A percentile compares a stretch with the other conserved stretches of the same genome.
Conservation (phyloP, 2,329 filamentous ascomycete genomes). For the Orbilia javanica region DNA sequence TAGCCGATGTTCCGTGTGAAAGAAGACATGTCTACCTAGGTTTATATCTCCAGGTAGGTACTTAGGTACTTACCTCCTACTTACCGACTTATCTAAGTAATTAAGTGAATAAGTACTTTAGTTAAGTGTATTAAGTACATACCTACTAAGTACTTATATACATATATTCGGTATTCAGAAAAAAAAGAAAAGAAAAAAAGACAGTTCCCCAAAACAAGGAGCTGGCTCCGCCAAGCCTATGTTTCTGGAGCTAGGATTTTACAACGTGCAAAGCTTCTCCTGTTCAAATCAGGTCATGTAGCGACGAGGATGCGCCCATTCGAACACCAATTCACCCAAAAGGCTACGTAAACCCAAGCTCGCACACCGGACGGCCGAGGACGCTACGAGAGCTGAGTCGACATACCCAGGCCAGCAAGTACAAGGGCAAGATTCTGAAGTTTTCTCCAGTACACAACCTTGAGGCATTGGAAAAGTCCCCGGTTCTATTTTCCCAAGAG, state of each 20-base stretch:
- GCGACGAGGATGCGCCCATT: conserved; percentile 13
- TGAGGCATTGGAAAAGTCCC: too few relatives aligned
- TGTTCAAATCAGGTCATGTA: conserved; percentile 24
- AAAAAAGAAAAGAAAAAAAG: too few relatives aligned
- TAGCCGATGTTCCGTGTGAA: too few relatives aligned
- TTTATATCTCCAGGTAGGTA: too few relatives aligned
- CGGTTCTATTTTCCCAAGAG: conserved; percentile 11
- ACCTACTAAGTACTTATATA: too few relatives aligned
- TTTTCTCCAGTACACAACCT: background rate
- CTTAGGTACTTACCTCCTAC: too few relatives aligned
- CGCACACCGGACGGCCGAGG: conserved; percentile 7
- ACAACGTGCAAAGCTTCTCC: background rate
- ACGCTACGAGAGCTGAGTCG: background rate
- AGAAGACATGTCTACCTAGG: too few relatives aligned
- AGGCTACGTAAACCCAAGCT: conserved; percentile 18
- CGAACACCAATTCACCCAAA: conserved; percentile 17
- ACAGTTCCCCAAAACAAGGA: background rate
- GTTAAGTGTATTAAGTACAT: too few relatives aligned
- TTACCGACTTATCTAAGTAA: too few relatives aligned
- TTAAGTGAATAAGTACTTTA: too few relatives aligned
- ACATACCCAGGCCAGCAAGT: background rate
- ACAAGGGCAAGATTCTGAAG: background rate
- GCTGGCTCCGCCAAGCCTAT: conserved; percentile 2
- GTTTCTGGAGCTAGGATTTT: background rate
- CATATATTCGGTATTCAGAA: too few relatives aligned